Evolutionary conservation across 176 grass and related monocot species (phyloP), one percentile per base, ranked within the genome.

Genomic region (Cenchrus purpureus): DNA sequence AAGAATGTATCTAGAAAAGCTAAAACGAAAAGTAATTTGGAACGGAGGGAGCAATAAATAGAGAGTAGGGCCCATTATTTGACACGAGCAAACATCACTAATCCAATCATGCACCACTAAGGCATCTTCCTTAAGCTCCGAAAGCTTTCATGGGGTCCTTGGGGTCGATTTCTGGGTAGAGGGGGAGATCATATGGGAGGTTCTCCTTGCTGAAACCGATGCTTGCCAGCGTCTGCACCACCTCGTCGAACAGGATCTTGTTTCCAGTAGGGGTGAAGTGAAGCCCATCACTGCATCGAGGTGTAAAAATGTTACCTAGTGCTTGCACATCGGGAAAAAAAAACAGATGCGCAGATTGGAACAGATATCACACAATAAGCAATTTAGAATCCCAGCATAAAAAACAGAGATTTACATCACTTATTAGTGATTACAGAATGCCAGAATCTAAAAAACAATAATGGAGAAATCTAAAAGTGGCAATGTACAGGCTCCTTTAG

Each of bases 231-330:
- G 82, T 87, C 76, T 91, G 80, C 79, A 87, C 45, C 78, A 95
- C 82, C 82, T 95, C 80, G 14, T 90, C 76, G 4, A 93, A 98
- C 67, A 95, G 74, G 66, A 95, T 82, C 52, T 87, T 91, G 78
- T 98, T 98, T 40, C 95, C 95, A 2, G 28, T 15, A 13, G 87
- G 61, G n/a, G 92, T 75, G 71, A 98, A 95, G 81, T 98, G 95
- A 58, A 98, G 87, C 4, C 92, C 91, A 31, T 98, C 95, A 32
- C 95, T 95, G 84, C 77, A 75, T 37, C 1, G 50, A 34, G 76
- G 8, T 15, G n/a, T 50, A 72, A 37, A 61, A 57, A 73, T 11
- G 10, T 88, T 84, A 84, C 52, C 51, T 61, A 16, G 32, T 37
- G 34, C 34, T 48, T 70, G 8, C 6, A 29, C 10, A 45, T 48